Conservation (phyloP, 2,329 filamentous ascomycete genomes). For the Colletotrichum echinochloae region DNA sequence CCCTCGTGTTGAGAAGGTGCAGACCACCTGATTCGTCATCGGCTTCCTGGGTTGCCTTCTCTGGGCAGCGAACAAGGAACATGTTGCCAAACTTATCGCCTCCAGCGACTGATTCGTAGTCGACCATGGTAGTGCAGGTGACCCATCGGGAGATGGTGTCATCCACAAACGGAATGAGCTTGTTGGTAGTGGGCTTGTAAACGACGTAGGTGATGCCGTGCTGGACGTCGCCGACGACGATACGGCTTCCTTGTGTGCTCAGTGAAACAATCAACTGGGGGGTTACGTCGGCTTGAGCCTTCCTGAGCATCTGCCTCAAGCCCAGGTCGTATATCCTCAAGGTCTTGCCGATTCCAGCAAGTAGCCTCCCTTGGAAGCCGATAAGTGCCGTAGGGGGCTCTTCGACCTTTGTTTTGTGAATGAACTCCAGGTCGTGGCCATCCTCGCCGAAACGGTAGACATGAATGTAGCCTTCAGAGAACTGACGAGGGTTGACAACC, state of each 20-base stretch:
- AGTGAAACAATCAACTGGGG: constrained; percentile 88
- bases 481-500: constrained; percentile 80
- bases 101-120: constrained; percentile 95
- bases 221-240: constrained; percentile 91
- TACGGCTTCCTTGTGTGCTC: constrained; percentile 89
- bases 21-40: constrained; percentile 93
- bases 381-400: constrained; percentile 90
- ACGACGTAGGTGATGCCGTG: constrained; percentile 93
- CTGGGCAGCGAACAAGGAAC: constrained; percentile 89
- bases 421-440: constrained; percentile 90
- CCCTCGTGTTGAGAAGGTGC: constrained; percentile 89
- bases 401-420: constrained; percentile 95
- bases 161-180: constrained; percentile 92
- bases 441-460: constrained; percentile 91
- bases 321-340: constrained; percentile 93
- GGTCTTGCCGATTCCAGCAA: constrained; percentile 86
- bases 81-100: constrained; percentile 98
- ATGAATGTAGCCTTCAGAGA: constrained; percentile 85
- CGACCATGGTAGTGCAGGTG: constrained; percentile 90
- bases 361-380: constrained; percentile 90
- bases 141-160: constrained; percentile 93
- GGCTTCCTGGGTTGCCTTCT: constrained; percentile 87
- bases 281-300: constrained; percentile 84
- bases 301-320: constrained; percentile 91
- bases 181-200: constrained; percentile 93